Base-by-base conservation (phyloP, 805 yeast genomes). In the Candida ulmi region DNA sequence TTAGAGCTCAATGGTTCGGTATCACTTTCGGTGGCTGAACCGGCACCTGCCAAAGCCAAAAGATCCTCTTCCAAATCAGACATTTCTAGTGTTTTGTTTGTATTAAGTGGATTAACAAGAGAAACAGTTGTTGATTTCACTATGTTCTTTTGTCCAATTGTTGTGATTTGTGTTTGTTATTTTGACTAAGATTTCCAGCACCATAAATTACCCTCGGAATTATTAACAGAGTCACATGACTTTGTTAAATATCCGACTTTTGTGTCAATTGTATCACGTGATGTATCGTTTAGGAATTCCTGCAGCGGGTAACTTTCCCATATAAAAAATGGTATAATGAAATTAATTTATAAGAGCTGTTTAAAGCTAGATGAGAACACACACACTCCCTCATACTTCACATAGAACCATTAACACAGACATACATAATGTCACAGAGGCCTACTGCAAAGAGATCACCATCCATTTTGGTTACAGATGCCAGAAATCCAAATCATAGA, bases 381-480 rank as follows among this genome's bases (percentile, higher is more conserved):
- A n/a, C n/a, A n/a, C n/a, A n/a, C n/a, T n/a, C n/a, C n/a, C n/a
- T n/a, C n/a, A n/a, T n/a, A n/a, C n/a, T n/a, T n/a, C n/a, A n/a
- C n/a, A n/a, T n/a, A n/a, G n/a, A n/a, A n/a, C n/a, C n/a, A n/a
- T n/a, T n/a, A n/a, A n/a, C n/a, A n/a, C n/a, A n/a, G n/a, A n/a
- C n/a, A n/a, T n/a, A n/a, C n/a, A n/a, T n/a, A 5, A 52, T 48
- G 52, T 38, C 54, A 23, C 65, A 56, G 41, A 57, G 71, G 41
- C 81, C 84, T 4, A 80, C 85, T 6, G 87, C 95, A 12, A 86
- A 85, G 52, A 65, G 97, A 51, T 86, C 96, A 24, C 97, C 98
- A 11, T 86, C 96, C 2, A 90, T 90, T 54, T 70, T 90, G 41
- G 98, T 90, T 29, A 91, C 98, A 0, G 98, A 90, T 63, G 78